Evolutionary conservation across 345 rosid species (phyloP).

Genomic region (Stellera chamaejasme): DNA sequence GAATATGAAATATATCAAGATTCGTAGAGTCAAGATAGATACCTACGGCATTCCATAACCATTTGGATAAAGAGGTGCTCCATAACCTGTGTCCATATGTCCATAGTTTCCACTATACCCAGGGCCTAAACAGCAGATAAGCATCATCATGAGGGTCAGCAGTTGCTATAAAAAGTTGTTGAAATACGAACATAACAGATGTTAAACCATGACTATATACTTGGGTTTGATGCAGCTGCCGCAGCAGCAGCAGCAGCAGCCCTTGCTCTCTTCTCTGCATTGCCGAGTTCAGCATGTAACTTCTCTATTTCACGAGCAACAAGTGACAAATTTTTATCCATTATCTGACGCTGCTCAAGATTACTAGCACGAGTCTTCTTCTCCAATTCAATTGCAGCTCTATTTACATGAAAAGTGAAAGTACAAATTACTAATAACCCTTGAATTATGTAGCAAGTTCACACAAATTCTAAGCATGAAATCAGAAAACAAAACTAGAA

Average conservation of each 20-base stretch:
- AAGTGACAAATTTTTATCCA: constrained; percentile 49
- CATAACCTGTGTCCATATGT: constrained; percentile 27
- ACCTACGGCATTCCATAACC: constrained; percentile 47
- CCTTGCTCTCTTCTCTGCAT: constrained; percentile 40
- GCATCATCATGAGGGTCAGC: constrained; percentile 1
- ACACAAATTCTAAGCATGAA: too few species aligned
- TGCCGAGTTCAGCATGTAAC: constrained; percentile 35
- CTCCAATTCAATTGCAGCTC: constrained; percentile 71
- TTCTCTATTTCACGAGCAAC: constrained; percentile 46
- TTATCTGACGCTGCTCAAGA: constrained; percentile 43
- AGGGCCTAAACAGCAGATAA: constrained; percentile 22
- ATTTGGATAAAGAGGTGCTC: constrained; percentile 26
- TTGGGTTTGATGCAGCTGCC: constrained; percentile 28
- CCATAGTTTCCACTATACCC: constrained; percentile 37
- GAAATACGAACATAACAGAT: constrained; percentile 5
- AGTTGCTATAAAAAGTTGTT: not conserved
- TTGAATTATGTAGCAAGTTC: too few species aligned
- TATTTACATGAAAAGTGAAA: constrained; percentile 13
- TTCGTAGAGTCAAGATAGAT: not conserved
- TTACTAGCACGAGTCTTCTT: constrained; percentile 61
- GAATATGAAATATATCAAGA: too few species aligned
- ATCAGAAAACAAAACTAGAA: too few species aligned
- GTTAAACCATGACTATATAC: constrained; percentile 20
- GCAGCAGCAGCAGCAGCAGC: constrained; percentile 26
- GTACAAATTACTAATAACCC: too few species aligned